phyloP scores from a whole-genome alignment of 768 basidiomycete genomes.

The Tylopilus sp. region DNA sequence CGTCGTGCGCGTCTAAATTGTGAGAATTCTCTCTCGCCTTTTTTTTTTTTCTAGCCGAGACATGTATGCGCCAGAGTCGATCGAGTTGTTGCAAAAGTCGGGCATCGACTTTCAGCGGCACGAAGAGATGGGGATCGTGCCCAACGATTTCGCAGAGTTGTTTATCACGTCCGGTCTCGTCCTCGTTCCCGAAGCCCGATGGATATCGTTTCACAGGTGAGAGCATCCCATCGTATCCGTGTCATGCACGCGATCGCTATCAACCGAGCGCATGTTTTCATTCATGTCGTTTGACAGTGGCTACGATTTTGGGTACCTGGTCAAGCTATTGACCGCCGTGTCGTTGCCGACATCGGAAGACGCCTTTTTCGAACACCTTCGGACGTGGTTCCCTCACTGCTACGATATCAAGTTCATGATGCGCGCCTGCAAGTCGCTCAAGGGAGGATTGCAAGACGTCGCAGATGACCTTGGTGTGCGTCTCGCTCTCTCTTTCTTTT shows the following conservation, averaged over 20 bases:
- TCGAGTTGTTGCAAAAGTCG: conserved; percentile 90
- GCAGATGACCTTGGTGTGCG: conserved; percentile 92
- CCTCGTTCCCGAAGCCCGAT: conserved; percentile 80
- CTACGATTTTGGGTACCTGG: conserved; percentile 98
- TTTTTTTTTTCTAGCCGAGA: conserved; percentile 74
- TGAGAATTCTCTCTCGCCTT: background rate
- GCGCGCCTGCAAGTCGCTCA: conserved; percentile 74
- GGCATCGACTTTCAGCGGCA: conserved; percentile 95
- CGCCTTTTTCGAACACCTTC: conserved; percentile 82
- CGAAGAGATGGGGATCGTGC: conserved; percentile 86
- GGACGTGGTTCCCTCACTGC: conserved; percentile 91
- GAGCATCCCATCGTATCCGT: conserved; percentile 18
- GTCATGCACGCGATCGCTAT: background rate
- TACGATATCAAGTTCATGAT: conserved; percentile 99
- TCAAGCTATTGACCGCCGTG: conserved; percentile 85
- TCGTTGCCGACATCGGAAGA: conserved; percentile 88
- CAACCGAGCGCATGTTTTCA: background rate
- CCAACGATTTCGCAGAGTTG: conserved; percentile 94
- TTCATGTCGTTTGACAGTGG: conserved; percentile 53
- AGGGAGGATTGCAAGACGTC: conserved; percentile 92
- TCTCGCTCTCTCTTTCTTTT: conserved; percentile 13
- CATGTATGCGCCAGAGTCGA: conserved; percentile 98
- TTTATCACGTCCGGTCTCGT: conserved; percentile 97
- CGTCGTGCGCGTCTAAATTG: background rate
- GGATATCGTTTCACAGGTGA: conserved; percentile 98